Conservation (phyloP, 2,329 filamentous ascomycete species). For the Pseudodiploospora longispora region DNA sequence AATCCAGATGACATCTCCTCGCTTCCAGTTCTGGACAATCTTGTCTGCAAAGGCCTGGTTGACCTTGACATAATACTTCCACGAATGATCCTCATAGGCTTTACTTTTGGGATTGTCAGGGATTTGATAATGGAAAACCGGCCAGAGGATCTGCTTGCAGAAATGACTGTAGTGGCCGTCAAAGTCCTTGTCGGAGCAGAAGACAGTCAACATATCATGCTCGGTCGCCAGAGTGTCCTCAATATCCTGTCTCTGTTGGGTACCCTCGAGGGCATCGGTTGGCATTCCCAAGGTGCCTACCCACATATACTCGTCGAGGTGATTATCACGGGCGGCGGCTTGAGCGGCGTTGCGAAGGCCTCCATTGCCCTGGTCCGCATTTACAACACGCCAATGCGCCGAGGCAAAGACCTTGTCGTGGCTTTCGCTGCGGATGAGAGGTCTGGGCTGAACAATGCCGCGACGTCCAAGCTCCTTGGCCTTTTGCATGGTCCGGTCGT, state of each 20-base stretch:
- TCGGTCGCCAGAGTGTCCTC: constrained; percentile 73
- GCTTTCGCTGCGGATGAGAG: constrained; percentile 48
- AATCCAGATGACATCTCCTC: constrained; percentile 86
- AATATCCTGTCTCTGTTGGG: constrained; percentile 72
- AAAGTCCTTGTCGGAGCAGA: constrained; percentile 83
- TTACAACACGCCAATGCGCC: constrained; percentile 76
- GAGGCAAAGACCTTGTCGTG: constrained; percentile 64
- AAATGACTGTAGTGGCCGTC: constrained; percentile 93
- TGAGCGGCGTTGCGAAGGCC: constrained; percentile 83
- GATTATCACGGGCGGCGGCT: constrained; percentile 62
- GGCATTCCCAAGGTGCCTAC: constrained; percentile 92
- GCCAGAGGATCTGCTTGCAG: constrained; percentile 97
- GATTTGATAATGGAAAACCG: constrained; percentile 96
- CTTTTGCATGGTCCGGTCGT: constrained; percentile 49
- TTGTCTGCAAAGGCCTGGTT: constrained; percentile 91
- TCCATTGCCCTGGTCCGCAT: constrained; percentile 85
- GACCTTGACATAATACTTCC: constrained; percentile 86
- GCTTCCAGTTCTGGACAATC: constrained; percentile 87
- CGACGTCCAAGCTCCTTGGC: constrained; percentile 49
- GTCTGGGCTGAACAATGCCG: constrained; percentile 48
- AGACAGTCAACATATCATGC: constrained; percentile 75
- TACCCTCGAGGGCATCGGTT: constrained; percentile 71
- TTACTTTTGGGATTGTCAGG: constrained; percentile 98
- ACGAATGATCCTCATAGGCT: constrained; percentile 93
- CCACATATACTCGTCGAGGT: constrained; percentile 71